Conservation (phyloP, 257 asterid species). For the Plantago major region DNA sequence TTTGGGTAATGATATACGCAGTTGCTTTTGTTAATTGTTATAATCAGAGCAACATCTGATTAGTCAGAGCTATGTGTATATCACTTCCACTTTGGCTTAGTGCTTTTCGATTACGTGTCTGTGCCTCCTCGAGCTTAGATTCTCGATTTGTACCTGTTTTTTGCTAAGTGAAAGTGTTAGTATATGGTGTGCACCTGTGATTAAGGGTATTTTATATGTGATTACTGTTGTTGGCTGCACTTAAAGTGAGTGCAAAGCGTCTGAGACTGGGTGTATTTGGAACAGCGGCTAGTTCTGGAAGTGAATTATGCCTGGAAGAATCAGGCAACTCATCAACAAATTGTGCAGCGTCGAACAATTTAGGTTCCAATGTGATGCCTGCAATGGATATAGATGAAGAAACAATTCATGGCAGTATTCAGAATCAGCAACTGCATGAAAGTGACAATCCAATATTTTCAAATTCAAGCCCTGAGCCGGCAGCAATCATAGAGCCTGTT, state of each 20-base stretch:
- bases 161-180: no score
- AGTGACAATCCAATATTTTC: slow-evolving; percentile 7
- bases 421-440: slow-evolving; percentile 20
- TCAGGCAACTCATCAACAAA: slow-evolving; percentile 16
- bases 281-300: slow-evolving; percentile 32
- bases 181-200: no score
- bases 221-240: neutral
- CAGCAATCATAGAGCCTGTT: slow-evolving; percentile 17
- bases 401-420: slow-evolving; percentile 9
- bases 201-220: no score
- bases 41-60: no score
- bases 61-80: no score
- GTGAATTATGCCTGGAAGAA: slow-evolving; percentile 25
- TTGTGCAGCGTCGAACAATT: slow-evolving; percentile 13
- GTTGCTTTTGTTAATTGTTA: no score
- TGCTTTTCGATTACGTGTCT: neutral
- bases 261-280: neutral
- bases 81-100: no score
- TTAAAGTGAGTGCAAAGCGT: neutral
- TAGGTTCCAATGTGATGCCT: slow-evolving; percentile 11
- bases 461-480: slow-evolving; percentile 25
- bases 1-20: no score
- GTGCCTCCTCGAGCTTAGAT: no score
- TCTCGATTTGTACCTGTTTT: no score
- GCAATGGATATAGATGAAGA: slow-evolving; percentile 12